Evolutionary conservation across 2,329 filamentous ascomycete species (phyloP), one percentile per base, ranked within the genome.

Genomic region (Blastomyces silverae): DNA sequence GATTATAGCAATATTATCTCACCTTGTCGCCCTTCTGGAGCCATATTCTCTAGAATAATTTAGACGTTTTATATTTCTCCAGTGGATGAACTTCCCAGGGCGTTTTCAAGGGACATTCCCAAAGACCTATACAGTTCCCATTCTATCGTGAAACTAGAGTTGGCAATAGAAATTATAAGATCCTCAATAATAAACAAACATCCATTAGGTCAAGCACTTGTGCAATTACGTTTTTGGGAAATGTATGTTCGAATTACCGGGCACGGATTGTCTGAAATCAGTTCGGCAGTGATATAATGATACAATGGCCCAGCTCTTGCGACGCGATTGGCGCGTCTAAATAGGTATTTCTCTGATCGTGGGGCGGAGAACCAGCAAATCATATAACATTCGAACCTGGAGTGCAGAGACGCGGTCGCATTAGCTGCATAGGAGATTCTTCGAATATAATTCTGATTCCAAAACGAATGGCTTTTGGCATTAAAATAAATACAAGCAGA

Each of bases 261-360:
- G 28, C n/a, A 55, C 28, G 52, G 28, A 55, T n/a, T 55, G 37
- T 39, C 37, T 50, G 3, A 25, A 10, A 55, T 31, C 25, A 15
- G 28, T 34, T 55, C 7, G 13, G 8, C 6, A n/a, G n/a, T 20
- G 44, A 6, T 20, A 31, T 20, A 22, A 13, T 50, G 6, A 48
- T 20, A n/a, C 8, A 2, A 13, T 8, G 20, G 5, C 5, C 6
- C 7, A 58, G 25, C 31, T 25, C 13, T 58, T 59, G 56, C n/a
- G 56, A 28, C 37, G 56, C 56, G 56, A 42, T 28, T 59, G 22
- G 44, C 56, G 56, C 56, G 56, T 44, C 56, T 39, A 42, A 3
- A 34, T 10, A 58, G 20, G 3, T 11, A 5, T 58, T 39, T 17
- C 15, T 25, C 22, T 6, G 11, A 25, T 17, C 20, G 22, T 15